phyloP scores from a whole-genome alignment of 805 yeast genomes.

The Candida tibetensis region DNA sequence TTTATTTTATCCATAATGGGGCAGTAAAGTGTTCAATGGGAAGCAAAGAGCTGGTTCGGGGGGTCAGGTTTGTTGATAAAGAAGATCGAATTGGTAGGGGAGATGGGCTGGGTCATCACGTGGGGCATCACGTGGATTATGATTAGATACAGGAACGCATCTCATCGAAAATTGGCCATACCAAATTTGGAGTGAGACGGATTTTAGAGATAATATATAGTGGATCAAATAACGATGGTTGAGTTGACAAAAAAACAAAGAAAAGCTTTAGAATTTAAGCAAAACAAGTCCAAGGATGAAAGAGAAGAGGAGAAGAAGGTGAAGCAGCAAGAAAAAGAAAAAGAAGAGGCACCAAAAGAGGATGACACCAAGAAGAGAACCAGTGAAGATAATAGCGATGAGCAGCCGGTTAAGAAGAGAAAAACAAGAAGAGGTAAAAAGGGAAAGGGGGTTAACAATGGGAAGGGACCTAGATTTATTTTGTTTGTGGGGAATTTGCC shows the following conservation, averaged over 20 bases:
- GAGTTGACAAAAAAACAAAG: conserved; percentile 62
- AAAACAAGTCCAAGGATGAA: conserved; percentile 39
- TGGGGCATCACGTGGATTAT: no score
- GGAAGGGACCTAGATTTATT: conserved; percentile 64
- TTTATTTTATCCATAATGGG: conserved; percentile 3
- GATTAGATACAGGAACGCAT: no score
- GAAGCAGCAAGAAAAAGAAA: conserved; percentile 25
- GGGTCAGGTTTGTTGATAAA: no score
- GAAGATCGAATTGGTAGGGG: no score
- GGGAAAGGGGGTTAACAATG: conserved; percentile 52
- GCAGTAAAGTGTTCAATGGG: no score
- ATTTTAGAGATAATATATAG: no score
- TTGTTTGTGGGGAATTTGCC: conserved; percentile 92
- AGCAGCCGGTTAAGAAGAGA: conserved; percentile 52
- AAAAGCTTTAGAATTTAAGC: conserved; percentile 59
- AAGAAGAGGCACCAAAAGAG: conserved; percentile 11
- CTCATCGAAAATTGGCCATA: no score
- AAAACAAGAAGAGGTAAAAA: conserved; percentile 78
- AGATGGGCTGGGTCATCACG: no score
- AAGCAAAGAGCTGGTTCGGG: no score
- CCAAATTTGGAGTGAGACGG: no score
- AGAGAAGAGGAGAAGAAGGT: conserved; percentile 34
- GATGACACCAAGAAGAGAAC: conserved; percentile 11
- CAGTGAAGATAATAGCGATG: conserved; percentile 23
- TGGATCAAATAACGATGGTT: no score